Conservation (phyloP, 108 stramenopile genomes). For the Nitzschia sp. region DNA sequence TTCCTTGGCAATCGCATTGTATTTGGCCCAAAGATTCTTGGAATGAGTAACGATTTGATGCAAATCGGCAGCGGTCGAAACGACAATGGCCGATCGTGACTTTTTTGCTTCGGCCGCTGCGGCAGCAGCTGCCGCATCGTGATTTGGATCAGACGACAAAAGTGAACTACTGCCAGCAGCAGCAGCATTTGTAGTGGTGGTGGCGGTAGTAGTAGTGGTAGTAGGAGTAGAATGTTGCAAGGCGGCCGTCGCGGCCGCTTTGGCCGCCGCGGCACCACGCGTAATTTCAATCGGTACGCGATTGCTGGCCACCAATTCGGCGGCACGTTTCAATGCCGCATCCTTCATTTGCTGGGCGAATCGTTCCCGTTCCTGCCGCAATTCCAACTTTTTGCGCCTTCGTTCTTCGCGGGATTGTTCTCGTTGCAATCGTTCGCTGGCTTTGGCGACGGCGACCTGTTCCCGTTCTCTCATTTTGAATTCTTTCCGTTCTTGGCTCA, state of each 20-base stretch:
- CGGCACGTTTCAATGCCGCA: conserved; percentile 67
- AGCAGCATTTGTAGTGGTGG: not conserved
- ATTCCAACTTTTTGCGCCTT: conserved; percentile 53
- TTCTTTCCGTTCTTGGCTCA: conserved; percentile 51
- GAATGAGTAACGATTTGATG: conserved; percentile 78
- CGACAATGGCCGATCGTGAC: conserved; percentile 69
- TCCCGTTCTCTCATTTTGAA: conserved; percentile 62
- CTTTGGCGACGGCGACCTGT: conserved; percentile 42
- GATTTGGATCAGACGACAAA: not conserved
- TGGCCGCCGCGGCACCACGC: conserved; percentile 46
- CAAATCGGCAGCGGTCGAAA: conserved; percentile 72
- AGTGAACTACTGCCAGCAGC: not conserved
- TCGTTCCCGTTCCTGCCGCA: conserved; percentile 60
- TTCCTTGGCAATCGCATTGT: conserved; percentile 84
- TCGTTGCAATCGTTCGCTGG: conserved; percentile 56
- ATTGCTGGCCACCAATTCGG: conserved; percentile 69
- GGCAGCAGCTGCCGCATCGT: not conserved
- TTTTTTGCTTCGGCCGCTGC: conserved; percentile 33
- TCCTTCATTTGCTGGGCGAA: conserved; percentile 74
- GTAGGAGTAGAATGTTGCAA: not conserved
- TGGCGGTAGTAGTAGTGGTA: not conserved
- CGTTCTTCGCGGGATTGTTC: conserved; percentile 63
- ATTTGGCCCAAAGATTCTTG: conserved; percentile 83
- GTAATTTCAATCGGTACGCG: conserved; percentile 80
- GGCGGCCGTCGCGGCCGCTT: conserved; percentile 31